These are phyloP conservation scores for Annulohypoxylon moriforme DNA, from an alignment of 495 filamentous ascomycete genomes.

Conservation along the genomic window DNA sequence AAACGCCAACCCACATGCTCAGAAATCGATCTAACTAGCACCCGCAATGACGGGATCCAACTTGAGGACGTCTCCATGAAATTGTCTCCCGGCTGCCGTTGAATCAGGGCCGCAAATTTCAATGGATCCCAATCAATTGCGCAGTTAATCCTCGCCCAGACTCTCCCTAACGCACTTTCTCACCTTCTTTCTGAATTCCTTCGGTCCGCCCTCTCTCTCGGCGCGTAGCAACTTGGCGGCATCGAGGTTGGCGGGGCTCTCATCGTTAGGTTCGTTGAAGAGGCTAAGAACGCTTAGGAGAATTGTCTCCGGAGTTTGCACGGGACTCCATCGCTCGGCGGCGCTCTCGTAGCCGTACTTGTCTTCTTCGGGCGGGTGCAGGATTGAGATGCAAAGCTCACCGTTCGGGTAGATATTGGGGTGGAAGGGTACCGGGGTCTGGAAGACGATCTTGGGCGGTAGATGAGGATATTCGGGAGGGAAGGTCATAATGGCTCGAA, in stretches of 20 bases:
- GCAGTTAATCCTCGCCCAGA: constrained; percentile 69
- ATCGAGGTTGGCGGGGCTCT: constrained; percentile 95
- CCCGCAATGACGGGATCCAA: background rate
- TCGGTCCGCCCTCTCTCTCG: constrained; percentile 68
- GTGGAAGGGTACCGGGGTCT: constrained; percentile 86
- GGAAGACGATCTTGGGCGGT: constrained; percentile 93
- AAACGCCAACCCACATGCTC: constrained; percentile 21
- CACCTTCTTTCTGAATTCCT: constrained; percentile 81
- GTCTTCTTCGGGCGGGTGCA: constrained; percentile 96
- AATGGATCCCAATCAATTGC: background rate
- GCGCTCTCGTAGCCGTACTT: constrained; percentile 94
- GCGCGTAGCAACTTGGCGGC: constrained; percentile 89
- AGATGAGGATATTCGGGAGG: constrained; percentile 86
- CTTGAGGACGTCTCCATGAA: background rate
- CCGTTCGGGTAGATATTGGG: constrained; percentile 94
- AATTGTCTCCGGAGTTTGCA: constrained; percentile 96
- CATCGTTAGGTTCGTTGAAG: constrained; percentile 92
- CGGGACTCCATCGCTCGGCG: constrained; percentile 95
- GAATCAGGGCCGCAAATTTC: background rate
- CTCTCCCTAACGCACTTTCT: constrained; percentile 85
- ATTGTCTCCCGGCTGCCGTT: background rate
- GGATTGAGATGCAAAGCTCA: constrained; percentile 95
- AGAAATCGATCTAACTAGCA: constrained; percentile 18
- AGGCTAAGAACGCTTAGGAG: constrained; percentile 92
- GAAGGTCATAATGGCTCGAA: constrained; percentile 82